Evolutionary conservation across 2,329 filamentous ascomycete genomes (phyloP).

Genomic region (Myriosclerotinia curreyana): DNA sequence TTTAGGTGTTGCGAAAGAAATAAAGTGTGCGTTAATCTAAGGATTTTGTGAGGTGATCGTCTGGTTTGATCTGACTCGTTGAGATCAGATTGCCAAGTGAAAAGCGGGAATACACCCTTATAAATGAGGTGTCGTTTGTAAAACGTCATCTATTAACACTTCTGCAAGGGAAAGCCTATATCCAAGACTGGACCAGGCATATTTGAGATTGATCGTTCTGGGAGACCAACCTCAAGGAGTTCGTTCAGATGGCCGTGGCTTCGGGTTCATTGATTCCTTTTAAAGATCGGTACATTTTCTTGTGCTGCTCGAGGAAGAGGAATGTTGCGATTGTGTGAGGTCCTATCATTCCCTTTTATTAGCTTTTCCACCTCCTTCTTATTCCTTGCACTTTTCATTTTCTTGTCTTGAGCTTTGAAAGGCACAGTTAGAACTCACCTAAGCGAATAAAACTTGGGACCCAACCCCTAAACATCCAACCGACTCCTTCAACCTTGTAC

Average conservation of each 20-base stretch:
- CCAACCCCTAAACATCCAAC: constrained; percentile 90
- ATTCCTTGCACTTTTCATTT: background rate
- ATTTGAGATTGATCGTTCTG: background rate
- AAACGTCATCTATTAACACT: background rate
- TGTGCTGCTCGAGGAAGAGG: constrained; percentile 82
- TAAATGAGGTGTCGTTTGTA: background rate
- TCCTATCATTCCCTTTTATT: constrained; percentile 39
- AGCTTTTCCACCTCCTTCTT: constrained; percentile 2
- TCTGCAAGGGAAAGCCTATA: background rate
- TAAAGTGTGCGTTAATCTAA: background rate
- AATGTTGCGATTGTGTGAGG: constrained; percentile 86
- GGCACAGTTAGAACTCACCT: constrained; percentile 10
- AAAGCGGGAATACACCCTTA: background rate
- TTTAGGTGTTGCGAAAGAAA: background rate
- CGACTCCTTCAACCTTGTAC: constrained; percentile 65
- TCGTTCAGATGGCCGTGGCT: constrained; percentile 18
- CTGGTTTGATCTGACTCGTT: background rate
- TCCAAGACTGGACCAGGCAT: background rate
- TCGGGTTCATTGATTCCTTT: constrained; percentile 35
- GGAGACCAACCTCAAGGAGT: background rate
- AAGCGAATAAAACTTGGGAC: constrained; percentile 69
- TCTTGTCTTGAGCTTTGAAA: background rate
- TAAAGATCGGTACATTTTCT: constrained; percentile 67
- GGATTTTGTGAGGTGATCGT: background rate
- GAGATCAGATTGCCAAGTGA: background rate